Percentiles rank a stretch among this genome's conserved stretches.
These are phyloP conservation scores for Zelopaecilomyces penicillatus DNA, from an alignment of 2,329 filamentous ascomycete species.

Conservation along the genomic window DNA sequence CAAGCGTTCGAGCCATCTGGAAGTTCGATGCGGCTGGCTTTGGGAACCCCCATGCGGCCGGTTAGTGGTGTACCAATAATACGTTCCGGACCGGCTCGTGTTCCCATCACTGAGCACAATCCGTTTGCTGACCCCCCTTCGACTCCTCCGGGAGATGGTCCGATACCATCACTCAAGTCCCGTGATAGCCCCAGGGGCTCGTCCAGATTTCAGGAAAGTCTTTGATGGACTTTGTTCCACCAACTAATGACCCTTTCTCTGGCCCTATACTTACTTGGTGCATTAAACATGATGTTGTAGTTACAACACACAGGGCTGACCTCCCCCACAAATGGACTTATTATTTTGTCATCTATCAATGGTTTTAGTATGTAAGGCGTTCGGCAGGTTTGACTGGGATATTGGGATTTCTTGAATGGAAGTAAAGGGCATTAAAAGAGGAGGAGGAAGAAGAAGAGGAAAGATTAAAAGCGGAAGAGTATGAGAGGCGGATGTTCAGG, in stretches of 20 bases:
- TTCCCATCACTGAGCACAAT: conserved; percentile 48
- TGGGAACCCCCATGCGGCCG: conserved; percentile 51
- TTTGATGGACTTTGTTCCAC: conserved; percentile 18
- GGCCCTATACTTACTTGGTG: too few species aligned
- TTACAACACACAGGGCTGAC: conserved; percentile 4
- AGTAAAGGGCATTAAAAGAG: not conserved
- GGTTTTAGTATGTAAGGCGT: too few species aligned
- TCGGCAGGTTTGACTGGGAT: too few species aligned
- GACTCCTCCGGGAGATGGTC: conserved; percentile 24
- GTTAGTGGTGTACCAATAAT: conserved; percentile 53
- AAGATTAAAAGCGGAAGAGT: too few species aligned
- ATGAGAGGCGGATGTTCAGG: too few species aligned
- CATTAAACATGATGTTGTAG: not conserved
- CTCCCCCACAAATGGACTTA: conserved; percentile 5
- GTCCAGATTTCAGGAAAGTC: conserved; percentile 34
- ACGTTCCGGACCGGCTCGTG: conserved; percentile 57
- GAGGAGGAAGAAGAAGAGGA: not conserved
- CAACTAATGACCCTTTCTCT: too few species aligned
- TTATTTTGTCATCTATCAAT: too few species aligned
- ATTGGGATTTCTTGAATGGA: not conserved
- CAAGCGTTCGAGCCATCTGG: conserved; percentile 33
- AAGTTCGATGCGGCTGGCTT: conserved; percentile 35
- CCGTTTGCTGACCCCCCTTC: conserved; percentile 32
- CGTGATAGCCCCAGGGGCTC: conserved; percentile 25
- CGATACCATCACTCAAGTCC: conserved; percentile 29